Evolutionary conservation across 495 filamentous ascomycete species (phyloP).

Genomic region (Penicillium subrubescens): DNA sequence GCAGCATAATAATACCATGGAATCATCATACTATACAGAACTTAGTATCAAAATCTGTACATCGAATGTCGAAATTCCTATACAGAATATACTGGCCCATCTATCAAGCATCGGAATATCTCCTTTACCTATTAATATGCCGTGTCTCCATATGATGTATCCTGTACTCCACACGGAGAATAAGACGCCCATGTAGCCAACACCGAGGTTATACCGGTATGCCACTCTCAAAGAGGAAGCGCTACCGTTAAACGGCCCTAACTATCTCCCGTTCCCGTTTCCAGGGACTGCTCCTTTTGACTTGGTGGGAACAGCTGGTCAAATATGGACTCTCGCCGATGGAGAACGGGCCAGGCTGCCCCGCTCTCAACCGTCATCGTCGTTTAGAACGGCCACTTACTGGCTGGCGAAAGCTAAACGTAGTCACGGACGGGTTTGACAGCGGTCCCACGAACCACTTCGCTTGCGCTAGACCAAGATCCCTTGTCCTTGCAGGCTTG

Average conservation of each 20-base stretch:
- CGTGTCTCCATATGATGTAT: background rate
- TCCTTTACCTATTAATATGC: background rate
- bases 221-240: background rate
- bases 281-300: background rate
- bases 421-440: conserved; percentile 15
- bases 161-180: background rate
- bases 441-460: conserved; percentile 24
- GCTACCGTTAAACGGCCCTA: background rate
- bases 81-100: background rate
- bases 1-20: background rate
- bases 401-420: conserved; percentile 9
- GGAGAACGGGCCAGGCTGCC: conserved; percentile 19
- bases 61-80: background rate
- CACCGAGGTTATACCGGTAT: background rate
- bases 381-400: conserved; percentile 6
- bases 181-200: background rate
- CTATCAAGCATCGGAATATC: background rate
- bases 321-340: conserved; percentile 14
- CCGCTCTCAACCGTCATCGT: conserved; percentile 14
- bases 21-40: background rate
- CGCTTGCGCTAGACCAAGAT: conserved; percentile 8
- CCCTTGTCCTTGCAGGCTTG: background rate
- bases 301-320: conserved; percentile 6
- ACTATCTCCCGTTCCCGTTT: background rate
- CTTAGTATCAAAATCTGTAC: background rate